A percentile compares a stretch with the other conserved stretches of the same genome.
Conservation (phyloP, 164 flowering plant genomes). For the Magnolia kwangsiensis region DNA sequence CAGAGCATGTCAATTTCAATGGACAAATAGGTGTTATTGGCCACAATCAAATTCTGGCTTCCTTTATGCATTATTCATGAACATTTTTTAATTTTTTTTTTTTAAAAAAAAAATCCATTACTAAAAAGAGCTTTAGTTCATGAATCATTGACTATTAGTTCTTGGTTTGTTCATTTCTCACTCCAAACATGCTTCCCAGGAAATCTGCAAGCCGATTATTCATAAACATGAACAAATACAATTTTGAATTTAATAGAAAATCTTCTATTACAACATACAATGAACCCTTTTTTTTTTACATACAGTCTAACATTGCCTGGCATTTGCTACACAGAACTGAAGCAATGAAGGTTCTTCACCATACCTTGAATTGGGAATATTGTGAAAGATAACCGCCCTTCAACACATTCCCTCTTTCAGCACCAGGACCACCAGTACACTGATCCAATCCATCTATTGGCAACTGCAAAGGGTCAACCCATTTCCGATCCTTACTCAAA, state of each 20-base stretch:
- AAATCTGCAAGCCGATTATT: background rate
- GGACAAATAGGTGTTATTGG: too few species aligned
- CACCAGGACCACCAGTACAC: conserved; percentile 8
- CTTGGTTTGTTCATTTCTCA: background rate
- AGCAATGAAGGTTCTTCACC: background rate
- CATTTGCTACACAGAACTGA: background rate
- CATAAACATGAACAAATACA: background rate
- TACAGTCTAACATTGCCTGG: background rate
- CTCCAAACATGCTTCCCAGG: background rate
- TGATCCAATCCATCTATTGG: conserved; percentile 22
- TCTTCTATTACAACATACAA: background rate
- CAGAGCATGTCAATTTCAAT: too few species aligned
- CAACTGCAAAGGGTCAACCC: background rate
- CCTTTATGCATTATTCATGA: too few species aligned
- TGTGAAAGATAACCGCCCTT: conserved; percentile 24
- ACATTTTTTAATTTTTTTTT: too few species aligned
- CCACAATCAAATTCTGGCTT: too few species aligned
- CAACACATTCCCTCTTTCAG: conserved; percentile 20
- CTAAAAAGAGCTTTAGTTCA: background rate
- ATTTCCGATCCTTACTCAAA: conserved; percentile 14
- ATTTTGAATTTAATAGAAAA: too few species aligned
- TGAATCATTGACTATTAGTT: background rate
- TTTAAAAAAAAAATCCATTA: background rate
- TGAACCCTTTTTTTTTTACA: background rate
- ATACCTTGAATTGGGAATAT: conserved; percentile 33